These are phyloP conservation scores for Ramaria sp. DNA, from an alignment of 768 basidiomycete genomes.

Conservation along the genomic window DNA sequence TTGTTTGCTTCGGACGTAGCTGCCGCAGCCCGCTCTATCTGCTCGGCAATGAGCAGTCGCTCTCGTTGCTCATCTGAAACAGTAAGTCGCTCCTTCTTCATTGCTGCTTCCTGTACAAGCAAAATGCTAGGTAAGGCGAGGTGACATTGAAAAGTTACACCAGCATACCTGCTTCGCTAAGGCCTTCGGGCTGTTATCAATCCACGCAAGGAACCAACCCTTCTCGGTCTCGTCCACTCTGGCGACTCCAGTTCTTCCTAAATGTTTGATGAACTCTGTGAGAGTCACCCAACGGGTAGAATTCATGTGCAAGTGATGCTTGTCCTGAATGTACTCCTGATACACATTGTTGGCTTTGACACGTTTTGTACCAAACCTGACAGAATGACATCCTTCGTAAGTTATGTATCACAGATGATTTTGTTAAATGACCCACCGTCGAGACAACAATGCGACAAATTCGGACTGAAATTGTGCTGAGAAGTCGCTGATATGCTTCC, in stretches of 20 bases:
- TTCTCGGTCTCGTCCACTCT: constrained; percentile 98
- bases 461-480: constrained; percentile 82
- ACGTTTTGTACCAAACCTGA: constrained; percentile 86
- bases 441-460: constrained; percentile 82
- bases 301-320: constrained; percentile 95
- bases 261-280: constrained; percentile 87
- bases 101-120: constrained; percentile 52
- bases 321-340: constrained; percentile 95
- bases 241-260: constrained; percentile 77
- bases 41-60: constrained; percentile 78
- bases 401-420: background rate
- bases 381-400: constrained; percentile 1
- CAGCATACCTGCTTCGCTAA: constrained; percentile 71
- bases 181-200: constrained; percentile 92
- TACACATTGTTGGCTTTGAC: constrained; percentile 93
- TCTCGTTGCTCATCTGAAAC: constrained; percentile 94
- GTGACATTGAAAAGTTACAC: background rate
- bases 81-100: constrained; percentile 88
- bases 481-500: constrained; percentile 84
- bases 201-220: constrained; percentile 96
- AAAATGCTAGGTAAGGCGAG: constrained; percentile 2
- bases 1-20: constrained; percentile 25
- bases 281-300: constrained; percentile 95
- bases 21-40: constrained; percentile 78
- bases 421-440: constrained; percentile 41